These are phyloP conservation scores for Pythium aphanidermatum DNA, from an alignment of 352 stramenopile species.

Conservation along the genomic window DNA sequence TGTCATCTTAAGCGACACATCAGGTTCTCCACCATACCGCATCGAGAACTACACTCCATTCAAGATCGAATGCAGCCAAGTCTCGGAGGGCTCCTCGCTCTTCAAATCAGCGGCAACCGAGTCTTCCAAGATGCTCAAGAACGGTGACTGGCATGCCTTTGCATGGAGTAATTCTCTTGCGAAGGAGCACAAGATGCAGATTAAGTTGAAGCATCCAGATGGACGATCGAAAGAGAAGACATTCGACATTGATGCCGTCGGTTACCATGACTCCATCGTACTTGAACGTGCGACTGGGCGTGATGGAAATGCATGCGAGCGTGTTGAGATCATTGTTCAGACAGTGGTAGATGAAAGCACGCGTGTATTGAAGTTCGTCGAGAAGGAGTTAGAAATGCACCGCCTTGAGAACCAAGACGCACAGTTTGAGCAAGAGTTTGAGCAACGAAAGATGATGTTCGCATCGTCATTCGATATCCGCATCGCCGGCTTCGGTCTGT, in stretches of 20 bases:
- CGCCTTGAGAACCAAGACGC: conserved; percentile 60
- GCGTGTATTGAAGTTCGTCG: conserved; percentile 72
- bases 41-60: conserved; percentile 88
- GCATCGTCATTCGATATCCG: conserved; percentile 79
- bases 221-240: conserved; percentile 59
- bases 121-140: conserved; percentile 39
- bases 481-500: conserved; percentile 70
- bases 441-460: conserved; percentile 75
- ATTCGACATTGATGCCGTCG: conserved; percentile 81
- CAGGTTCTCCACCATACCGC: conserved; percentile 68
- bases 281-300: conserved; percentile 44
- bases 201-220: conserved; percentile 49
- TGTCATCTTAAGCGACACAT: conserved; percentile 80
- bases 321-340: conserved; percentile 66
- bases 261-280: conserved; percentile 62
- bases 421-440: conserved; percentile 60
- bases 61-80: conserved; percentile 62
- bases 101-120: conserved; percentile 59
- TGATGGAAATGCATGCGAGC: conserved; percentile 28
- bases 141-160: conserved; percentile 72
- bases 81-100: conserved; percentile 36
- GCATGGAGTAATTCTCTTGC: conserved; percentile 80
- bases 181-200: conserved; percentile 79
- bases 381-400: conserved; percentile 73
- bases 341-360: conserved; percentile 76